Evolutionary conservation across 2,329 filamentous ascomycete genomes (phyloP).

Genomic region (Erysiphe pisi): DNA sequence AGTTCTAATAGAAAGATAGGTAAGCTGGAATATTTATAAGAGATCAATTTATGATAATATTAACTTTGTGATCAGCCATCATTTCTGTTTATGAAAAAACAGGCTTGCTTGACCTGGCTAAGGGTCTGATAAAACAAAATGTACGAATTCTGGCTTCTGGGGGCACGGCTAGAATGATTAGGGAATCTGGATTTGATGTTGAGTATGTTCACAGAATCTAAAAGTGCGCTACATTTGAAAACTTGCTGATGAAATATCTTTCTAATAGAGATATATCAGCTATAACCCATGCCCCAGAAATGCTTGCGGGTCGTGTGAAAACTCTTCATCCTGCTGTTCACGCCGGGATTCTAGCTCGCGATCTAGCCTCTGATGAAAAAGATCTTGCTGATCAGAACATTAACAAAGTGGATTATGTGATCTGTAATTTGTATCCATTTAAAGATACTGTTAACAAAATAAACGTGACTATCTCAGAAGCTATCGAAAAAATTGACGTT

Average conservation of each 20-base stretch:
- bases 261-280: conserved; percentile 74
- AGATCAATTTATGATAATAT: background rate
- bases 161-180: conserved; percentile 90
- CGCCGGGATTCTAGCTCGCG: conserved; percentile 78
- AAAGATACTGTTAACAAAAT: conserved; percentile 96
- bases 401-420: conserved; percentile 85
- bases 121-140: conserved; percentile 78
- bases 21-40: background rate
- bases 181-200: conserved; percentile 88
- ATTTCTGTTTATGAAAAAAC: conserved; percentile 99
- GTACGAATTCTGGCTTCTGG: conserved; percentile 89
- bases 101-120: conserved; percentile 80
- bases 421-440: conserved; percentile 99
- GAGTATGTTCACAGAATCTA: conserved; percentile 52
- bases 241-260: background rate
- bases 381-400: conserved; percentile 93
- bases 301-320: conserved; percentile 87
- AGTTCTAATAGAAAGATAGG: conserved; percentile 25
- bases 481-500: conserved; percentile 98
- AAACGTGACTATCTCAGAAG: conserved; percentile 92
- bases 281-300: conserved; percentile 94
- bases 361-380: conserved; percentile 92
- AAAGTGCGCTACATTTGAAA: background rate
- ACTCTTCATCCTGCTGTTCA: conserved; percentile 82
- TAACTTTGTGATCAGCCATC: conserved; percentile 51